Base-by-base conservation (phyloP, 768 basidiomycete genomes). In the Tylopilus rubrobrunneus region DNA sequence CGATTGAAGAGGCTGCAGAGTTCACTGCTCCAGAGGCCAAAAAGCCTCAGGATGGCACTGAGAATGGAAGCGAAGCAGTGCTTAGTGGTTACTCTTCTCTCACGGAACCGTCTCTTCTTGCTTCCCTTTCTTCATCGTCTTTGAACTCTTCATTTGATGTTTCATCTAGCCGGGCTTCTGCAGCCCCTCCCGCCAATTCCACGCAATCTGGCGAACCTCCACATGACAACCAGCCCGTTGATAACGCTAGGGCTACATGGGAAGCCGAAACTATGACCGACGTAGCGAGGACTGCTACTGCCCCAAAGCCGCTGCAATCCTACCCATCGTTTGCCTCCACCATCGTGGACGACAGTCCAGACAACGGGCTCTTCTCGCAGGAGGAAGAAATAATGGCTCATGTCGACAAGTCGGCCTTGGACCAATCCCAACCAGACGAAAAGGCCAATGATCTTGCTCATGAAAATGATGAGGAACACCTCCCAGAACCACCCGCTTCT, bases 401-500 rank as follows among this genome's bases (percentile, higher is more conserved):
- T 8, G 45, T 53, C 36, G 61, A 62, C 40, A 67, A 65, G 33
- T 43, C 59, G 15, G 53, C 60, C 12, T 70, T 70, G 23, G 49
- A 56, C 21, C 54, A 52, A 23, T 36, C 49, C 21, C 45, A 43
- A 19, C 9, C 49, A 31, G 60, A 68, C 17, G 58, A 62, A 45
- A 69, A 65, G 46, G 21, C 3, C 42, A 48, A 57, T 19, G 58
- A 64, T 27, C 49, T 53, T 19, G 33, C 9, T 10, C 57, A 56
- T n/a, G 58, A 59, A n/a, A 59, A 56, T 37, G 65, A 66, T 50
- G 65, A 68, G 51, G 80, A 82, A 45, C 78, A 83, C 61, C 67
- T 81, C 7, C 77, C 80, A 8, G 85, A 86, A 61, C 82, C 82
- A 28, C 82, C 83, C 29, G 75, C 76, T 19, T 85, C 83, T 5